These are phyloP conservation scores for Stachybotrys chartarum DNA, from an alignment of 2,329 filamentous ascomycete genomes.

Conservation along the genomic window DNA sequence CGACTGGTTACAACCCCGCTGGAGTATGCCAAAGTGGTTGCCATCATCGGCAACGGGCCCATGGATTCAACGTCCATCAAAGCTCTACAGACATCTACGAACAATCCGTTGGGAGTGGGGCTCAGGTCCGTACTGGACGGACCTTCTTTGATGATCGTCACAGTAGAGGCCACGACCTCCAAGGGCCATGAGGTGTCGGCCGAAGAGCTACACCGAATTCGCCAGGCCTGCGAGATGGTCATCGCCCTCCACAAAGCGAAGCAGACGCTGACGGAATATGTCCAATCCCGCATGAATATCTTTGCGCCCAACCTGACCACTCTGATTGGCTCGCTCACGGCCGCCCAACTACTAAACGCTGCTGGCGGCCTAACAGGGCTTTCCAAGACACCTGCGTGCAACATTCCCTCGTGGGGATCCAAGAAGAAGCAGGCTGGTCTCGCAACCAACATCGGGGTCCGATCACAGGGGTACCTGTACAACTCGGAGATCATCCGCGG, in stretches of 20 bases:
- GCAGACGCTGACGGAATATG: conserved; percentile 80
- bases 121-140: conserved; percentile 79
- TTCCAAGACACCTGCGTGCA: conserved; percentile 89
- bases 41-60: conserved; percentile 86
- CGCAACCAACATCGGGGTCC: conserved; percentile 84
- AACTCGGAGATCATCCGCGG: conserved; percentile 82
- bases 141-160: conserved; percentile 90
- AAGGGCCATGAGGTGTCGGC: conserved; percentile 70
- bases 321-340: conserved; percentile 85
- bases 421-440: conserved; percentile 81
- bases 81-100: conserved; percentile 63
- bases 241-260: conserved; percentile 85
- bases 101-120: conserved; percentile 70
- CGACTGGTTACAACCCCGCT: conserved; percentile 82
- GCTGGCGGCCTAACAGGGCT: conserved; percentile 83
- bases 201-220: conserved; percentile 67
- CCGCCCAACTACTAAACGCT: conserved; percentile 92
- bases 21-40: conserved; percentile 91
- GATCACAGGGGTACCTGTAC: conserved; percentile 90
- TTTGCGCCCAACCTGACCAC: conserved; percentile 92
- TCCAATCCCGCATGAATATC: conserved; percentile 92
- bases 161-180: conserved; percentile 86
- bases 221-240: conserved; percentile 78
- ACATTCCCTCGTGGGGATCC: conserved; percentile 82
- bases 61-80: conserved; percentile 78